phyloP scores from a whole-genome alignment of 192 early-diverging fungal species.

The Umbelopsis ramanniana region DNA sequence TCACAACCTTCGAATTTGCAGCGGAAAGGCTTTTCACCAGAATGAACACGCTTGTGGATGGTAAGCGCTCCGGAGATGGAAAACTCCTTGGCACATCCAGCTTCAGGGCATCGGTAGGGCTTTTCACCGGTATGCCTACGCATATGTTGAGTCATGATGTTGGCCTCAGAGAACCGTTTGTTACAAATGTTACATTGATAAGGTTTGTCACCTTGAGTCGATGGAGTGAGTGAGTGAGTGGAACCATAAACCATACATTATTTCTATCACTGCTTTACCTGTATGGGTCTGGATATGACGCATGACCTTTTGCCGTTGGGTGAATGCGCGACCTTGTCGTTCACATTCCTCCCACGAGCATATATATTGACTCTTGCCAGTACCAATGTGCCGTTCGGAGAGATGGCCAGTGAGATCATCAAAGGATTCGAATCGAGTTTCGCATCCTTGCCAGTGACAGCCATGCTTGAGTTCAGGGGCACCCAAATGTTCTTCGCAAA shows the following conservation, averaged over 20 bases:
- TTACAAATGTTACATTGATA: conserved; percentile 77
- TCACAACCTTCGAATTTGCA: conserved; percentile 58
- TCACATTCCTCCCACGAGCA: conserved; percentile 59
- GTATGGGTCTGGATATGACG: conserved; percentile 88
- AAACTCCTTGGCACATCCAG: conserved; percentile 68
- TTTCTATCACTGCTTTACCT: conserved; percentile 21
- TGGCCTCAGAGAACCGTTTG: conserved; percentile 80
- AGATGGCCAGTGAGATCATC: conserved; percentile 69
- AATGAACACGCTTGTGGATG: conserved; percentile 71
- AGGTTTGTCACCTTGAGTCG: conserved; percentile 74
- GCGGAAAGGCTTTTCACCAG: conserved; percentile 60
- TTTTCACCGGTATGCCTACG: conserved; percentile 79
- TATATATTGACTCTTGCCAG: conserved; percentile 57
- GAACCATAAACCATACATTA: too few species aligned
- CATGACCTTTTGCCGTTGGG: conserved; percentile 65
- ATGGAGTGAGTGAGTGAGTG: conserved; percentile 33
- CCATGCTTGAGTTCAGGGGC: conserved; percentile 56
- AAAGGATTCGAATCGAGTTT: conserved; percentile 58
- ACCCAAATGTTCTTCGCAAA: conserved; percentile 60
- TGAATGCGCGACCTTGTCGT: conserved; percentile 52
- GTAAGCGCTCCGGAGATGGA: conserved; percentile 71
- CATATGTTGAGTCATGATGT: conserved; percentile 79
- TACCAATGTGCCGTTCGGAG: conserved; percentile 66
- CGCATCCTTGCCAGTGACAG: conserved; percentile 78
- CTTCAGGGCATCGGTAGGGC: conserved; percentile 69